Evolutionary conservation across 106 monocot genomes (phyloP), one percentile per base, ranked within the genome.

Genomic region (Ottelia alismoides): DNA sequence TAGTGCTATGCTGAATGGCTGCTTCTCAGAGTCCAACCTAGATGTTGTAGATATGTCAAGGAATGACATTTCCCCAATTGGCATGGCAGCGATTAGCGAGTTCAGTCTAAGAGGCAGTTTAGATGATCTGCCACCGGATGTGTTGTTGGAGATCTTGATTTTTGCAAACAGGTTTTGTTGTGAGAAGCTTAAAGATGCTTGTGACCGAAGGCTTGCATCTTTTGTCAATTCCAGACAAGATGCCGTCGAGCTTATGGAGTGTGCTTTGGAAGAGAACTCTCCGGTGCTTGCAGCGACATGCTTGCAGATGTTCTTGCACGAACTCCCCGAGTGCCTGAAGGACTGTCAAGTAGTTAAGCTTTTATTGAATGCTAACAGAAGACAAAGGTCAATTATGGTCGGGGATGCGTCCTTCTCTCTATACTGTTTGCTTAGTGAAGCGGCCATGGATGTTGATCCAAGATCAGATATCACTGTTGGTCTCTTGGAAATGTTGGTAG

Each of bases 161-260:
- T 98, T 98, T 75, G 76, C 89, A 31, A 90, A 90, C 57, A 90
- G 68, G 55, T 98, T 90, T 50, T 98, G 85, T 49, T 98, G 90
- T 49, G 98, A 98, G 73, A 82, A 61, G 25, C 79, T 98, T 7
- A 90, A 83, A 68, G 85, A 82, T 58, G 74, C 79, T 30, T 98
- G 98, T 65, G 98, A 98, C 53, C 65, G 90, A 29, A 90, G 84
- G 47, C 56, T 90, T 51, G 81, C 98, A 19, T 70, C 77, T 20
- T 64, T 77, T 72, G 72, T 98, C 60, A 71, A 57, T 54, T 85
- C 98, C 31, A 76, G 65, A 35, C 76, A 79, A 66, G 96, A 98
- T 60, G 89, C 89, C n/a, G 61, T 85, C 62, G 89, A 89, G 18
- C 82, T 98, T 28, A 89, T 98, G 79, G 72, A 75, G 17, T 90